Conservation (phyloP, 192 early-diverging fungal genomes). For the Funneliformis geosporum region DNA sequence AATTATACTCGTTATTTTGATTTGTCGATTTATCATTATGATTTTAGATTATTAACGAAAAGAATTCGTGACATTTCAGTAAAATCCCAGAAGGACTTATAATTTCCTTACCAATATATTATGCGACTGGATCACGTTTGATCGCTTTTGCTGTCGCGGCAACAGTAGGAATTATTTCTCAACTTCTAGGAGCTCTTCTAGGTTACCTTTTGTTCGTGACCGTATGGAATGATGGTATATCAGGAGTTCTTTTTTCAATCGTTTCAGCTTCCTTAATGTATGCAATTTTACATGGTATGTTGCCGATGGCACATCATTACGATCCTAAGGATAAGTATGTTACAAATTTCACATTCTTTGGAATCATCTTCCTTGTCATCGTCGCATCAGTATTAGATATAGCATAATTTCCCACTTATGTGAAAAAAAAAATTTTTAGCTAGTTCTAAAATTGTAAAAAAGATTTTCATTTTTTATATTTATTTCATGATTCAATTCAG, state of each 20-base stretch:
- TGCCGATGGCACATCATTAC: conserved; percentile 28
- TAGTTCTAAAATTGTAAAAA: too few relatives aligned
- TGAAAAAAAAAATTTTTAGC: too few relatives aligned
- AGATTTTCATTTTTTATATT: too few relatives aligned
- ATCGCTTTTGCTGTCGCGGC: conserved; percentile 19
- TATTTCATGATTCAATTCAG: too few relatives aligned
- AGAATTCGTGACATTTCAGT: not conserved
- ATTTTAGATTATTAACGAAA: not conserved
- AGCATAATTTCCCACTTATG: not conserved
- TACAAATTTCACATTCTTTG: conserved; percentile 14
- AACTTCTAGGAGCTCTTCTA: conserved; percentile 11
- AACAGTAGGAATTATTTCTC: not conserved
- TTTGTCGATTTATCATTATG: too few relatives aligned
- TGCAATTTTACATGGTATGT: conserved; percentile 28
- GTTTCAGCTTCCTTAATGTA: conserved; percentile 25
- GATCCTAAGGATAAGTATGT: conserved; percentile 23
- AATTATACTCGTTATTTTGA: not conserved
- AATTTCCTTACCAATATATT: conserved; percentile 25
- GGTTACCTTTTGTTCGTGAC: conserved; percentile 31
- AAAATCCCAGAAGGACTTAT: conserved; percentile 31
- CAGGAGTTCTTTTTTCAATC: conserved; percentile 21
- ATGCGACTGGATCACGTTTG: conserved; percentile 9
- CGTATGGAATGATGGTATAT: conserved; percentile 17
- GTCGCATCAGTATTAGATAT: conserved; percentile 16
- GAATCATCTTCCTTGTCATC: conserved; percentile 22